A percentile compares a stretch with the other conserved stretches of the same genome.
Evolutionary conservation across 2,329 filamentous ascomycete species (phyloP).

Genomic region (Chaetomiaceae sp.): DNA sequence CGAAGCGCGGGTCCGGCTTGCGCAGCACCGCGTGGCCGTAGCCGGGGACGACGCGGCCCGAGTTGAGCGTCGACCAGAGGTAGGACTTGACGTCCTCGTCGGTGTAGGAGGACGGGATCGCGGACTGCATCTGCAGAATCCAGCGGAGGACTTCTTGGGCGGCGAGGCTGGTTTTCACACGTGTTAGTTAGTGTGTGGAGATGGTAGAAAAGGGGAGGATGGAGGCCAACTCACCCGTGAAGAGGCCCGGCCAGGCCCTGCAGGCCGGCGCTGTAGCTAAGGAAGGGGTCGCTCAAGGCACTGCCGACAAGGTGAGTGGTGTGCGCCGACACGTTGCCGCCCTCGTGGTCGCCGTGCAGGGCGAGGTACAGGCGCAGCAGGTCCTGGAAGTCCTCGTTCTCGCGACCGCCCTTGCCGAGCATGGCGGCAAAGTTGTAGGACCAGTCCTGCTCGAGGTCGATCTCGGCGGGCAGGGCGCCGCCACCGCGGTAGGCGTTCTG

Average conservation of each 20-base stretch:
- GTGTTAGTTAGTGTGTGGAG: neutral
- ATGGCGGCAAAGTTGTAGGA: constrained; percentile 97
- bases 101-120: constrained; percentile 70
- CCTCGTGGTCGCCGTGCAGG: constrained; percentile 96
- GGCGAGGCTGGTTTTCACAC: constrained; percentile 56
- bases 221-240: constrained; percentile 53
- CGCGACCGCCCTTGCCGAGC: constrained; percentile 80
- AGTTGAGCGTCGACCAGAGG: constrained; percentile 89
- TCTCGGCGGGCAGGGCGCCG: constrained; percentile 64
- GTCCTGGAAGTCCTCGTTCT: constrained; percentile 94
- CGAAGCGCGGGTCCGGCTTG: constrained; percentile 94
- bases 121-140: constrained; percentile 92
- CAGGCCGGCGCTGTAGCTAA: constrained; percentile 92
- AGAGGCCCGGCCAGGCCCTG: constrained; percentile 93
- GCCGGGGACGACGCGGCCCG: constrained; percentile 86
- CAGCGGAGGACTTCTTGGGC: constrained; percentile 96
- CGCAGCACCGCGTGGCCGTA: constrained; percentile 95
- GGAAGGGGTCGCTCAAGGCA: constrained; percentile 88
- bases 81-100: constrained; percentile 81
- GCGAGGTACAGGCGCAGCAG: constrained; percentile 89
- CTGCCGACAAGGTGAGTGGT: constrained; percentile 91
- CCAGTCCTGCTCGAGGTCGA: constrained; percentile 89
- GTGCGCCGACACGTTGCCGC: constrained; percentile 95
- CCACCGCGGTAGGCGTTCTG: constrained; percentile 77
- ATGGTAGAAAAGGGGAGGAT: neutral